Evolutionary conservation across 169 alveolate genomes (phyloP).

Genomic region (Cryptosporidium parvum): DNA sequence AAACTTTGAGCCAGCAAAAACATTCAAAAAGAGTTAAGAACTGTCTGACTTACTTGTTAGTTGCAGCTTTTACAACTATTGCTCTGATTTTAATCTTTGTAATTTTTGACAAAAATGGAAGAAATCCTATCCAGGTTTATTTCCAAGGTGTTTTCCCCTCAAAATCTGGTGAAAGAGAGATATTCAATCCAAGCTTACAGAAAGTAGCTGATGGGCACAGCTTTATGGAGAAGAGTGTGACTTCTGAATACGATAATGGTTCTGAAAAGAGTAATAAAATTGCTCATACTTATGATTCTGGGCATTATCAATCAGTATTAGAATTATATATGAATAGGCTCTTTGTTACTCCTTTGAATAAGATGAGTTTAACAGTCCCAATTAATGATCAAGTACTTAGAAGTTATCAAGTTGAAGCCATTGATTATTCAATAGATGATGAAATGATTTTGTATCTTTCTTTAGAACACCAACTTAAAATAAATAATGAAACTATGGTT

Average conservation of each 20-base stretch:
- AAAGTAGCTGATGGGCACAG: not conserved
- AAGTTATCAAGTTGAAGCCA: constrained; percentile 66
- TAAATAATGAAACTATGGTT: constrained; percentile 28
- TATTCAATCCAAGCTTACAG: not conserved
- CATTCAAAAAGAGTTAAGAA: constrained; percentile 3
- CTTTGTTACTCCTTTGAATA: constrained; percentile 45
- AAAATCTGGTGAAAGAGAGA: constrained; percentile 7
- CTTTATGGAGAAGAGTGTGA: constrained; percentile 11
- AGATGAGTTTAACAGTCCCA: constrained; percentile 58
- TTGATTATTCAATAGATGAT: constrained; percentile 19
- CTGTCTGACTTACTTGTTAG: constrained; percentile 3
- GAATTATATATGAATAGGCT: constrained; percentile 40
- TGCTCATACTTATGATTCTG: not conserved
- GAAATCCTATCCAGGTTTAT: constrained; percentile 26
- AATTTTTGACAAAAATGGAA: not conserved
- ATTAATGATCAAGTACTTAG: constrained; percentile 27
- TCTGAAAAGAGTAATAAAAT: not conserved
- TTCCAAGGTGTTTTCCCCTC: constrained; percentile 36
- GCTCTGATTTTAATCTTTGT: constrained; percentile 16
- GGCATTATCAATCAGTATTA: constrained; percentile 34
- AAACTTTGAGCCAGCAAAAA: not conserved
- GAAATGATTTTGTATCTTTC: constrained; percentile 50
- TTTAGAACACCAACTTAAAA: constrained; percentile 33
- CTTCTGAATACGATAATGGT: not conserved
- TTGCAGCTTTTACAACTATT: constrained; percentile 6